A percentile compares a stretch with the other conserved stretches of the same genome.
These are phyloP conservation scores for Medicago truncatula DNA, from an alignment of 306 rosid species.

Conservation along the genomic window MtrunA17r5.0-ANR NC_053048.1:31158501-31159000, in stretches of 20 bases:
- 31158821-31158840: constrained; percentile 26
- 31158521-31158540: background rate
- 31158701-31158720: constrained; percentile 3
- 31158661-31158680: constrained; percentile 41
- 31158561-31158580: background rate
- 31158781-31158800: constrained; percentile 48
- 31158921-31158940: constrained; percentile 71
- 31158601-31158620: background rate
- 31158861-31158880: constrained; percentile 76
- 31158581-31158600: background rate
- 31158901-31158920: constrained; percentile 35
- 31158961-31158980: constrained; percentile 85
- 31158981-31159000: constrained; percentile 96
- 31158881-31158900: constrained; percentile 52
- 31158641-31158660: constrained; percentile 42
- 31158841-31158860: constrained; percentile 53
- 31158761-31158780: constrained; percentile 32
- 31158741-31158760: constrained; percentile 47
- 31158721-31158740: constrained; percentile 28
- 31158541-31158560: constrained; percentile 20
- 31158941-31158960: constrained; percentile 77
- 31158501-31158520: background rate
- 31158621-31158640: background rate
- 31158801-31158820: constrained; percentile 43
- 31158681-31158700: constrained; percentile 27